phyloP scores from a whole-genome alignment of 345 rosid species.

The Rhizophora apiculata region DNA sequence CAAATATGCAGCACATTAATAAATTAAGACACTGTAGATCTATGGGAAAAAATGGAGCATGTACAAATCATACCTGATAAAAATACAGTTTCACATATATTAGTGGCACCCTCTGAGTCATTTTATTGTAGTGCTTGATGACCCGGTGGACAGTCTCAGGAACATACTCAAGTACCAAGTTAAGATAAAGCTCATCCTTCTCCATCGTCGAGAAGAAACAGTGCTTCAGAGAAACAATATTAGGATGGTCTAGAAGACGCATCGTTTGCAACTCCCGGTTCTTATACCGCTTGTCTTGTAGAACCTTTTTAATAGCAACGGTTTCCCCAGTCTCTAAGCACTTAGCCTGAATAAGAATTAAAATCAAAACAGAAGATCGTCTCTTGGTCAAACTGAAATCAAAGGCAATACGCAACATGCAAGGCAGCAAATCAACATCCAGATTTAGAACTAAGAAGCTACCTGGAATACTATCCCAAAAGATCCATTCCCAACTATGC shows the following conservation, averaged over 20 bases:
- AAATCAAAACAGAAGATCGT: not conserved
- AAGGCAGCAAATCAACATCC: not conserved
- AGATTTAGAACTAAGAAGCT: not conserved
- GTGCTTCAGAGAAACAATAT: constrained; percentile 82
- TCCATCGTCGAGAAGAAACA: constrained; percentile 96
- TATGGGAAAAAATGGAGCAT: not conserved
- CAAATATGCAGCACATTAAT: not conserved
- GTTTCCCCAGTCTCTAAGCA: constrained; percentile 97
- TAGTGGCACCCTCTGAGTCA: constrained; percentile 82
- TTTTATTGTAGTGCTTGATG: constrained; percentile 78
- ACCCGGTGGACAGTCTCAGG: constrained; percentile 92
- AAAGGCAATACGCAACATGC: not conserved
- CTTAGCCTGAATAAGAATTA: constrained; percentile 59
- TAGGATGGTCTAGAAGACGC: constrained; percentile 96
- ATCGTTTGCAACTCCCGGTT: constrained; percentile 95
- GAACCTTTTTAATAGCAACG: constrained; percentile 84
- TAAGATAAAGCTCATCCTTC: constrained; percentile 86
- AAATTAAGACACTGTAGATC: not conserved
- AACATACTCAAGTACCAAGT: constrained; percentile 88
- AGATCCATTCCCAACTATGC: constrained; percentile 92
- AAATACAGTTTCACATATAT: constrained; percentile 85
- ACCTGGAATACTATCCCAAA: constrained; percentile 98
- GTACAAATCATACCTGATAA: constrained; percentile 57
- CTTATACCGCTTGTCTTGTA: constrained; percentile 96
- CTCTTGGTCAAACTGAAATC: not conserved